Percentiles rank a stretch among this genome's conserved stretches.
phyloP scores from a whole-genome alignment of 75 land plant species.

The Pinus albicaulis region DNA sequence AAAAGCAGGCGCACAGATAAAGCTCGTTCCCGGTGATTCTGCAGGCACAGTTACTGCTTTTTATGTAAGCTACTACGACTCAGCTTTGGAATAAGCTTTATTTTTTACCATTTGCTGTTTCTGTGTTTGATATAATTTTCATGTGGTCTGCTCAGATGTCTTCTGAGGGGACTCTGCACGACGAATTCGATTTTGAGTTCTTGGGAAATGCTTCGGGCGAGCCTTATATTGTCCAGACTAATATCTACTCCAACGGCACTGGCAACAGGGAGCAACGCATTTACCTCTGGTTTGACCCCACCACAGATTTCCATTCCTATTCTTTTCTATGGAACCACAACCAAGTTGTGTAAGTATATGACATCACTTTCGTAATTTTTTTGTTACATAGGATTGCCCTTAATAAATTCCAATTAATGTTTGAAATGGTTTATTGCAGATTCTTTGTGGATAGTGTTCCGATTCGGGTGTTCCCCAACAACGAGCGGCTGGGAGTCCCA shows the following conservation, averaged over 20 bases:
- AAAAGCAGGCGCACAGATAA: too few species aligned
- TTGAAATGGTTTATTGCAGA: too few species aligned
- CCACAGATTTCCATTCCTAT: conserved; percentile 41
- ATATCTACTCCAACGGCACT: conserved; percentile 39
- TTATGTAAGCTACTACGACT: too few species aligned
- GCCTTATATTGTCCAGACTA: conserved; percentile 46
- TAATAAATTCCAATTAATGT: too few species aligned
- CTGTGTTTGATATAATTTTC: too few species aligned
- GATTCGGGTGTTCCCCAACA: conserved; percentile 18
- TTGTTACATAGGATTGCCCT: too few species aligned
- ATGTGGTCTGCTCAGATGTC: conserved; percentile 23
- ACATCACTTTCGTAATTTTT: too few species aligned
- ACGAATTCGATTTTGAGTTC: conserved; percentile 55
- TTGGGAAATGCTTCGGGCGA: conserved; percentile 43
- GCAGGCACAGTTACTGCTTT: too few species aligned
- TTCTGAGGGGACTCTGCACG: conserved; percentile 30
- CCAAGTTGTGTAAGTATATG: conserved; percentile 28
- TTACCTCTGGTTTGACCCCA: conserved; percentile 51
- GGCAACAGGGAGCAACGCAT: conserved; percentile 46
- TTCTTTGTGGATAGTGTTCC: conserved; percentile 23
- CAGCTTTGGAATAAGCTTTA: too few species aligned
- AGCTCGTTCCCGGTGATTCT: too few species aligned
- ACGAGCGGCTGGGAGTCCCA: not conserved
- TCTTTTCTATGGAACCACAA: conserved; percentile 31
- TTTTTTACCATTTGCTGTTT: too few species aligned